Conservation (phyloP, 2,329 filamentous ascomycete species). For the Hypoxylon sp. region DNA sequence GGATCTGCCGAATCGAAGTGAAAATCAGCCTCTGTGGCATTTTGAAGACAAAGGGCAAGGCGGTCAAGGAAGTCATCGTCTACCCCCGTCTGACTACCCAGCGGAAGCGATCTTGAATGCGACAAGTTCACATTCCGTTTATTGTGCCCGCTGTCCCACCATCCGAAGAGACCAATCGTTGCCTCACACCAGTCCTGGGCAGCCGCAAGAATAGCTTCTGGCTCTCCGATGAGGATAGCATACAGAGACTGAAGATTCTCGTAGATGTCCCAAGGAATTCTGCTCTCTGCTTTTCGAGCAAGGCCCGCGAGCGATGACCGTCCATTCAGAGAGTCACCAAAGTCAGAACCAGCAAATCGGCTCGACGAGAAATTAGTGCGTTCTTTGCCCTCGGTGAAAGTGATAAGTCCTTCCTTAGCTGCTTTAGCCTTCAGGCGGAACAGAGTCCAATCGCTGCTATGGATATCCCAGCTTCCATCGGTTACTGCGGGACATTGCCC, state of each 20-base stretch:
- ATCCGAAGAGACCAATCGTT: conserved; percentile 83
- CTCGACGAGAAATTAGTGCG: conserved; percentile 54
- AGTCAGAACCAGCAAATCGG: conserved; percentile 55
- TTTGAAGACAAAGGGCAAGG: conserved; percentile 78
- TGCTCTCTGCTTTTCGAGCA: conserved; percentile 84
- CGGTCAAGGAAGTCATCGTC: conserved; percentile 80
- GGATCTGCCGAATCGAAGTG: conserved; percentile 81
- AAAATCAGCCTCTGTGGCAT: conserved; percentile 78
- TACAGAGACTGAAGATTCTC: conserved; percentile 87
- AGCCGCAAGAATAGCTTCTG: conserved; percentile 80
- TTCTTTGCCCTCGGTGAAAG: conserved; percentile 83
- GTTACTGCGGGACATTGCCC: conserved; percentile 78
- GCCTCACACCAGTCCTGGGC: conserved; percentile 95
- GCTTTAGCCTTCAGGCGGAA: conserved; percentile 83
- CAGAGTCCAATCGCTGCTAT: conserved; percentile 83
- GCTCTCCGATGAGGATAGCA: conserved; percentile 82
- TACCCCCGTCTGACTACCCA: conserved; percentile 60
- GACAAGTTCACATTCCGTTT: conserved; percentile 56
- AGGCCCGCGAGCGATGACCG: conserved; percentile 72
- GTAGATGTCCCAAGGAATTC: conserved; percentile 91
- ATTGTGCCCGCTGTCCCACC: conserved; percentile 86
- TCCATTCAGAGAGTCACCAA: conserved; percentile 58
- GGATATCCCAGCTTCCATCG: conserved; percentile 83
- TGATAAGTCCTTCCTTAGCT: conserved; percentile 78
- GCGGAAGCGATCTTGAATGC: conserved; percentile 60